These are phyloP conservation scores for Usnea hakonensis DNA, from an alignment of 495 filamentous ascomycete species.

Conservation along the genomic window DNA sequence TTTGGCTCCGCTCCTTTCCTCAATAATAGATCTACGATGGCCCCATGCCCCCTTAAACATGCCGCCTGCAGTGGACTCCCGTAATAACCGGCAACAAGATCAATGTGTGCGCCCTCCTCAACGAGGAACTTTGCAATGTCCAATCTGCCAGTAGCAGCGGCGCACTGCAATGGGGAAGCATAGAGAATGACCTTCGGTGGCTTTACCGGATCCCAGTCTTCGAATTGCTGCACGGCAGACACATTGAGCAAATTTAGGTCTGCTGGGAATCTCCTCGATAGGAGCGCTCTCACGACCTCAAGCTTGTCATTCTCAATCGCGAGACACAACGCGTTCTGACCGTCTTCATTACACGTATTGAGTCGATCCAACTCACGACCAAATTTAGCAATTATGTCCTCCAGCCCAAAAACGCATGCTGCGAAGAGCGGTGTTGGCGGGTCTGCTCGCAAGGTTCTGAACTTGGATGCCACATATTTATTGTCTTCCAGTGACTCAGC, in stretches of 20 bases:
- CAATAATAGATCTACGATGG: conserved; percentile 8
- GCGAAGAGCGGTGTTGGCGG: conserved; percentile 19
- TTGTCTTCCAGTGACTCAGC: conserved; percentile 11
- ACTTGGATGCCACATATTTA: conserved; percentile 11
- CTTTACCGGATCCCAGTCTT: conserved; percentile 12
- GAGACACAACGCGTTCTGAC: conserved; percentile 17
- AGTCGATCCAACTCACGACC: conserved; percentile 17
- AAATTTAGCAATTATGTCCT: conserved; percentile 18
- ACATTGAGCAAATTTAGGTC: conserved; percentile 20
- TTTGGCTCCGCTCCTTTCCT: conserved; percentile 15
- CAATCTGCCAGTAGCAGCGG: conserved; percentile 11
- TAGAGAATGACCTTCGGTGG: conserved; percentile 10
- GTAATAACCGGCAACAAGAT: conserved; percentile 20
- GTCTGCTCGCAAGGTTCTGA: conserved; percentile 3
- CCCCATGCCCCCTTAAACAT: conserved; percentile 1
- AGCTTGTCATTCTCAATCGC: conserved; percentile 20
- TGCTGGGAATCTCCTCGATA: conserved; percentile 15
- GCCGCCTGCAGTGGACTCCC: conserved; percentile 17
- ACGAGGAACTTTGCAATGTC: conserved; percentile 18
- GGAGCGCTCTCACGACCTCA: conserved; percentile 18
- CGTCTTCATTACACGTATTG: conserved; percentile 15
- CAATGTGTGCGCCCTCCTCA: conserved; percentile 16
- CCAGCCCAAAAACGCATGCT: conserved; percentile 19
- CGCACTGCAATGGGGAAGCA: conserved; percentile 16
- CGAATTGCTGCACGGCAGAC: conserved; percentile 17